Conservation (phyloP, 768 basidiomycete species). For the Leccinum subgranulosum region DNA sequence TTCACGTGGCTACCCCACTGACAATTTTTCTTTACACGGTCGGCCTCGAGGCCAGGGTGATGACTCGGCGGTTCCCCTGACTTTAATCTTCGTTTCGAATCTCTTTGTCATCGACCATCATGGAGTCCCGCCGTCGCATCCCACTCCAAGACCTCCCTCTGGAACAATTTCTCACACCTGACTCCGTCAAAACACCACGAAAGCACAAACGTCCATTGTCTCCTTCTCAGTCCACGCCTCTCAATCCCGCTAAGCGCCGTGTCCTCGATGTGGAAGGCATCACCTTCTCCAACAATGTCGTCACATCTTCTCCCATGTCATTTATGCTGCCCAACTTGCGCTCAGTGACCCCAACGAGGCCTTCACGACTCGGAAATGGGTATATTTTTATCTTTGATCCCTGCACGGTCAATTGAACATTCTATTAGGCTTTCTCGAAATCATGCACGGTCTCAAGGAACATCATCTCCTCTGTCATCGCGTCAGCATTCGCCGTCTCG, state of each 20-base stretch:
- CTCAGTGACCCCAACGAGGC: conserved; percentile 32
- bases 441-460: conserved; percentile 4
- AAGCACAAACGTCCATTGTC: conserved; percentile 63
- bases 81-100: conserved; percentile 13
- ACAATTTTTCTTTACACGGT: conserved; percentile 17
- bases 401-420: conserved; percentile 36
- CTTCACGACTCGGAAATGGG: conserved; percentile 28
- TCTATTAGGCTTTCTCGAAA: conserved; percentile 12
- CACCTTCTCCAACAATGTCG: conserved; percentile 28
- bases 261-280: conserved; percentile 56
- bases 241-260: conserved; percentile 68
- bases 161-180: conserved; percentile 46
- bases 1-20: conserved; percentile 1
- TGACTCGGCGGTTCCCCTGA: conserved; percentile 24
- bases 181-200: conserved; percentile 25
- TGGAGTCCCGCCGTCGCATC: conserved; percentile 33
- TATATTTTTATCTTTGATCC: conserved; percentile 23
- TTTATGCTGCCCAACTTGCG: conserved; percentile 25
- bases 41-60: conserved; percentile 22
- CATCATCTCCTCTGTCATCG: conserved; percentile 12
- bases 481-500: conserved; percentile 11
- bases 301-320: conserved; percentile 28
- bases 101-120: conserved; percentile 11
- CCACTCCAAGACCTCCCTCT: conserved; percentile 63
- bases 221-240: conserved; percentile 45